Evolutionary conservation across 805 yeast genomes (phyloP), one percentile per base, ranked within the genome.

Genomic region (Maudiozyma bulderi): DNA sequence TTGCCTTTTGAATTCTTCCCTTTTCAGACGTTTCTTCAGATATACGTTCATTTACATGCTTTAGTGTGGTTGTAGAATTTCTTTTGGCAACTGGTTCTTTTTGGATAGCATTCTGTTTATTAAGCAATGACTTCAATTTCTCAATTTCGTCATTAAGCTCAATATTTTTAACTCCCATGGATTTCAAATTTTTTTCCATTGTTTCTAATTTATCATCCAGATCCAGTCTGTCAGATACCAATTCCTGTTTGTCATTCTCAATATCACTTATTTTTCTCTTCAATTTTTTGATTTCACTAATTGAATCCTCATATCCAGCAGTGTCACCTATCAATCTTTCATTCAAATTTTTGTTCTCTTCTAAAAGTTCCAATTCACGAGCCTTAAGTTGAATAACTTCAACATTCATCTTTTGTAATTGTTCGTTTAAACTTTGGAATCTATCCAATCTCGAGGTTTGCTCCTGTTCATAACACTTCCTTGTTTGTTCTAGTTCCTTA

Each of bases 361-460:
- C 64, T 43, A 57, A 62, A 11, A 57, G 45, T 49, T 62, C 60
- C 33, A 60, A 47, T 43, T 56, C 65, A 43, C 52, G 59, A 7
- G 64, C 62, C 44, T 58, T 60, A n/a, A 59, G 30, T 45, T 58
- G 65, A 41, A 58, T 60, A n/a, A 60, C 46, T 41, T 66, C 59
- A 13, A 58, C 58, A 52, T 65, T 53, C 30, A 55, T n/a, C 50
- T 57, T 57, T 54, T 68, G 60, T 42, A 64, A 42, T 57, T 68
- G 61, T 51, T 63, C 64, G 37, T 56, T 57, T 5, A 53, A 49
- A n/a, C 49, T 51, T 42, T 59, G 58, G 30, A 57, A 47, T 11
- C 52, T 57, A 30, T 54, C 57, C 10, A 52, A n/a, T 33, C 52
- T 48, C 3, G 49, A 46, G 1, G 47, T 26, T 29, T 51, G 52